A percentile compares a stretch with the other conserved stretches of the same genome.
These are phyloP conservation scores for Ganoderma resinaceum DNA, from an alignment of 1,284 basidiomycete genomes.

Conservation along the genomic window DNA sequence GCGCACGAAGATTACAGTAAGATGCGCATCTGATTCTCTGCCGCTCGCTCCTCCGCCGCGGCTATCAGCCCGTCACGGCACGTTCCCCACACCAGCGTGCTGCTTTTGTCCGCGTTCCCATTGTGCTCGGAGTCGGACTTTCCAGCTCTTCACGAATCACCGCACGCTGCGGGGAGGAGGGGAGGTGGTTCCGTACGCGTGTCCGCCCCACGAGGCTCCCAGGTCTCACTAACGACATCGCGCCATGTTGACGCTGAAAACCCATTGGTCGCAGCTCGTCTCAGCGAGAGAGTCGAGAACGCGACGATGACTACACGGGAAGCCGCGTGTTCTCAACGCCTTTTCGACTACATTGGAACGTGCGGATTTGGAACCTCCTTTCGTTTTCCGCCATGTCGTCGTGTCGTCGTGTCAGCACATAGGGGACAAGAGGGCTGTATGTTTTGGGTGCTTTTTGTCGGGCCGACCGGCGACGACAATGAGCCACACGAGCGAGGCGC, in stretches of 20 bases:
- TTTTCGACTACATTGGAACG: too few species aligned
- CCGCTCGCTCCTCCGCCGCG: background rate
- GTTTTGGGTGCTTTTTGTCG: background rate
- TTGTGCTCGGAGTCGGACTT: background rate
- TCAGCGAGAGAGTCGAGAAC: too few species aligned
- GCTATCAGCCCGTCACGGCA: background rate
- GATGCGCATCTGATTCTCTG: too few species aligned
- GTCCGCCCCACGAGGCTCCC: background rate
- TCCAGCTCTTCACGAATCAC: background rate
- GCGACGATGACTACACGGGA: too few species aligned
- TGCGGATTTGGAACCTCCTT: too few species aligned
- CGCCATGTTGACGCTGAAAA: background rate
- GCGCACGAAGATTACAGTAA: background rate
- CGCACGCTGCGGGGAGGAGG: background rate
- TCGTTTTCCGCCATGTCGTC: too few species aligned
- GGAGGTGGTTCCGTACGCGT: background rate
- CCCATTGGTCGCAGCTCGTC: background rate
- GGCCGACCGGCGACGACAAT: background rate
- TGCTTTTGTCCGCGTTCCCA: slow-evolving; percentile 1
- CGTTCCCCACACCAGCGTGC: background rate
- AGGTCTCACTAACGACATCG: background rate
- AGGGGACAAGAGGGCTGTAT: background rate
- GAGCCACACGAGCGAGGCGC: background rate
- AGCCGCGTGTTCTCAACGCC: too few species aligned
- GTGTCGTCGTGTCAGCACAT: background rate